Evolutionary conservation across 768 basidiomycete species (phyloP).

Genomic region (Dacryopinax spathularia): DNA sequence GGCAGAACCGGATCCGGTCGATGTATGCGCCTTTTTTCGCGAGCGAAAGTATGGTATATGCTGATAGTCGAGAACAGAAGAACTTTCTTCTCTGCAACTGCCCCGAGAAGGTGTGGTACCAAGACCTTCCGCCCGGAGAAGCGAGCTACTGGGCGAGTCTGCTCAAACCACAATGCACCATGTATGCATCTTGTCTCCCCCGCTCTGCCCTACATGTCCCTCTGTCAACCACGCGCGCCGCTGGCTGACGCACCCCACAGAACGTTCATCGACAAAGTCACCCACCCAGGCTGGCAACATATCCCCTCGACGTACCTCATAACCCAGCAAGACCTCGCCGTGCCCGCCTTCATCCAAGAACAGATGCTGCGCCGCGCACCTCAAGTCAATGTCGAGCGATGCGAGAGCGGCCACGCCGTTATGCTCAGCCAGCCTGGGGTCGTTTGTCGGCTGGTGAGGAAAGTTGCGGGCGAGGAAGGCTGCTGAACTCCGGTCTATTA

Average conservation of each 20-base stretch:
- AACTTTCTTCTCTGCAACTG: not conserved
- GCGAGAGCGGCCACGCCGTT: too few relatives aligned
- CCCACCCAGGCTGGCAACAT: not conserved
- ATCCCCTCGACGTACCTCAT: conserved; percentile 4
- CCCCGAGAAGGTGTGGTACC: not conserved
- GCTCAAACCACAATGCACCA: not conserved
- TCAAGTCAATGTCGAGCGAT: not conserved
- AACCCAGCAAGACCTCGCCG: not conserved
- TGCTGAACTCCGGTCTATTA: not conserved
- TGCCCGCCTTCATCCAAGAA: not conserved
- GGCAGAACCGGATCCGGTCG: not conserved
- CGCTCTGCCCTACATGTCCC: too few relatives aligned
- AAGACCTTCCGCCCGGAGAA: not conserved
- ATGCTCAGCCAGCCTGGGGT: not conserved
- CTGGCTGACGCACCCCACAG: not conserved
- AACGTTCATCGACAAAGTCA: not conserved
- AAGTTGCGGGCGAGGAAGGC: not conserved
- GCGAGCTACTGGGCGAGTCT: not conserved
- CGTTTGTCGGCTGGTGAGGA: not conserved
- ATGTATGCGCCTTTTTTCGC: not conserved
- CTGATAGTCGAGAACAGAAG: not conserved
- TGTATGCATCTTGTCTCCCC: not conserved
- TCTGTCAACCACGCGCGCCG: not conserved
- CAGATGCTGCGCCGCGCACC: not conserved
- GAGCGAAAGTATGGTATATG: not conserved